These are phyloP conservation scores for Lasiosphaeria miniovina DNA, from an alignment of 495 filamentous ascomycete genomes.

Conservation along the genomic window DNA sequence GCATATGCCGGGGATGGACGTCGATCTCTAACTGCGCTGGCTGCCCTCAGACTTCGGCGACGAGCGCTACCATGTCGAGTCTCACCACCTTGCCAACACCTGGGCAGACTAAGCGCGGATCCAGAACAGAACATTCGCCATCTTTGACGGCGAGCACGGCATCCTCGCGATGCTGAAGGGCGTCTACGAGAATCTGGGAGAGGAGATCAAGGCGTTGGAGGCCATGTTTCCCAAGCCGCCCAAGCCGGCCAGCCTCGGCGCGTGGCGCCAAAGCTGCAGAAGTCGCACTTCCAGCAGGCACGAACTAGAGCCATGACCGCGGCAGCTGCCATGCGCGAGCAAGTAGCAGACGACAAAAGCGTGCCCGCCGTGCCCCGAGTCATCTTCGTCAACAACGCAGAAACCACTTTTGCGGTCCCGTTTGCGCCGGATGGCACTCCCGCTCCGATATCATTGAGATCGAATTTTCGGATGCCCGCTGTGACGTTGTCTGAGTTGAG, in stretches of 20 bases:
- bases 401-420: not conserved
- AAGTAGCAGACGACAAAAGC: not conserved
- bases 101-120: not conserved
- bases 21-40: not conserved
- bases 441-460: too few species aligned
- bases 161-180: not conserved
- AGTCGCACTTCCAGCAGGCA: not conserved
- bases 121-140: not conserved
- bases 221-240: not conserved
- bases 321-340: not conserved
- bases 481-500: too few species aligned
- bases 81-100: not conserved
- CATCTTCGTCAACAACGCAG: not conserved
- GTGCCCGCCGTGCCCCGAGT: not conserved
- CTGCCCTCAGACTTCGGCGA: not conserved
- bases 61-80: not conserved
- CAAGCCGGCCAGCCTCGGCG: not conserved
- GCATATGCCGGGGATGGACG: not conserved
- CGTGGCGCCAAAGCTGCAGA: not conserved
- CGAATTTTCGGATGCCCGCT: too few species aligned
- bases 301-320: not conserved
- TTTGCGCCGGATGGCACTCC: not conserved
- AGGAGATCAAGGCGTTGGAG: not conserved
- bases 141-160: not conserved
- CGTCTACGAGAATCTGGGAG: not conserved